Base-by-base conservation (phyloP, 1,284 basidiomycete species). In the Fomitopsis palustris region DNA sequence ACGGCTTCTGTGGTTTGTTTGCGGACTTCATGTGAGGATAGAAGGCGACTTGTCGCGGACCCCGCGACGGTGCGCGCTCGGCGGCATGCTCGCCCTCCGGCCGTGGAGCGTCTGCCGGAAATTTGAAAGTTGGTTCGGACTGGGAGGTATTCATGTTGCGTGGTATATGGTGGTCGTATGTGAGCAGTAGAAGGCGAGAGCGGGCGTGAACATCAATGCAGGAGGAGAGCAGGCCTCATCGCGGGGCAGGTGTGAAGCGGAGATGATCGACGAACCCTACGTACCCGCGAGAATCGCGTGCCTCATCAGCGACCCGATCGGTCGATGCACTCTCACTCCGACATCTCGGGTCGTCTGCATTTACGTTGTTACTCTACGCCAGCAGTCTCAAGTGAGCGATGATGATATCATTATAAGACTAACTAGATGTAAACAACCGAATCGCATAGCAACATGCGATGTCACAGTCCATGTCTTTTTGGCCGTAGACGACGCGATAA, bases 1-100 rank as follows among this genome's bases (percentile, higher is more conserved):
- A 94, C 8, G 90, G 90, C 65, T 93, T 93, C 72, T 83, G 78
- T 0, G 82, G 82, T 67, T 89, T 91, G 70, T 87, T 88, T 9
- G 78, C 72, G 14, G 87, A 77, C 70, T 87, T 90, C 67, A 84
- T 73, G 72, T 88, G 84, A 0, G 89, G 90, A 68, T 92, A 92
- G 69, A 89, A 87, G 5, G 90, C 87, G 4, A 88, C 85, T 65
- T 81, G 78, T 29, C 87, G 80, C 60, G n/a, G 35, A 14, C 35
- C 39, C 39, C 84, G 81, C 33, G 78, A 61, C 17, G 49, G 31
- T 5, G 33, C 14, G 1, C 21, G 31, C 31, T 9, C 29, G 49
- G 19, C 37, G 9, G 19, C 27, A 53, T 57, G 27, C 42, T 27
- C 25, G 4, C 19, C 56, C 12, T 29, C 25, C 12, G 59, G 12